These are phyloP conservation scores for Batkoa obscura DNA, from an alignment of 371 early-diverging fungal genomes.

Conservation along the genomic window DNA sequence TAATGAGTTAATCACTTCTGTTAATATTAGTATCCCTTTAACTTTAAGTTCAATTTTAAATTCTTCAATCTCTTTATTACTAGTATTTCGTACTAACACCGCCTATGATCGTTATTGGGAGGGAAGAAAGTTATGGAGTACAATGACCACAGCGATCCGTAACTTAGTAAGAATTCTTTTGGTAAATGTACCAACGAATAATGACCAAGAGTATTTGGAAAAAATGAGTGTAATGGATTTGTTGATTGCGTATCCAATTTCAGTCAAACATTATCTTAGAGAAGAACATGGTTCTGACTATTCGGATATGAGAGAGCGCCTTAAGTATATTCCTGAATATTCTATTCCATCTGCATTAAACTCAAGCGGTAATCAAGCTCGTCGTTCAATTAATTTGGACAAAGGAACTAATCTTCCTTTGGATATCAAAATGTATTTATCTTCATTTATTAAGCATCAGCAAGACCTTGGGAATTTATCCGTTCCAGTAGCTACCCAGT, in stretches of 20 bases:
- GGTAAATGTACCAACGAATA: constrained; percentile 19
- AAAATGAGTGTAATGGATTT: constrained; percentile 43
- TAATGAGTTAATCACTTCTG: not conserved
- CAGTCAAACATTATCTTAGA: constrained; percentile 54
- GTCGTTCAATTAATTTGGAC: constrained; percentile 12
- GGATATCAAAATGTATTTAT: constrained; percentile 20
- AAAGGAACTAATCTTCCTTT: constrained; percentile 21
- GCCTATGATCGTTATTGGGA: constrained; percentile 45
- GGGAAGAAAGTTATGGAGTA: constrained; percentile 47
- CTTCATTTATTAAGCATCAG: constrained; percentile 17
- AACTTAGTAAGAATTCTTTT: constrained; percentile 25
- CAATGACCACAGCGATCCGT: constrained; percentile 24
- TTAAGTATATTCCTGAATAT: constrained; percentile 1
- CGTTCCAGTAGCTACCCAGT: constrained; percentile 13
- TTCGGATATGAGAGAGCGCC: constrained; percentile 11
- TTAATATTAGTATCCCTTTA: constrained; percentile 11
- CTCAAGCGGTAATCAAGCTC: not conserved
- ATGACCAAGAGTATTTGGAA: constrained; percentile 18
- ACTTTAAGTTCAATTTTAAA: constrained; percentile 26
- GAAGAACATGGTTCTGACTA: constrained; percentile 28
- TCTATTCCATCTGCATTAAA: constrained; percentile 5
- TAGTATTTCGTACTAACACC: constrained; percentile 62
- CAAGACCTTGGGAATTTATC: constrained; percentile 11
- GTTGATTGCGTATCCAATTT: constrained; percentile 38
- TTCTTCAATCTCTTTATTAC: constrained; percentile 36